Evolutionary conservation across 176 grass and related monocot genomes (phyloP), one percentile per base, ranked within the genome.

Genomic region (Aegilops longissima): DNA sequence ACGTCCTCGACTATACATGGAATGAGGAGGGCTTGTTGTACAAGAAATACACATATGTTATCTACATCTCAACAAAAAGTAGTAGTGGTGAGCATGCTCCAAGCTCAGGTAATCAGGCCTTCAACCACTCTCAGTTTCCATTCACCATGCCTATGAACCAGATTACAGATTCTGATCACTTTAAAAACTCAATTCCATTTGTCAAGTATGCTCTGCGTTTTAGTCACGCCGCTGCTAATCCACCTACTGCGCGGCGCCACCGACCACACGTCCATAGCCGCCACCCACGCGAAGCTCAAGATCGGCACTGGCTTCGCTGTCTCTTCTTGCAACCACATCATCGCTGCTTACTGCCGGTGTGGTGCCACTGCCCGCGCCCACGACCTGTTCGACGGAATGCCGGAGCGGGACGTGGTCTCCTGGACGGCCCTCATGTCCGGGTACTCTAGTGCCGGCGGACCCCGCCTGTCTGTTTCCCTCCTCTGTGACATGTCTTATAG

Each of bases 341-440:
- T 97, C 74, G 77, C 70, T 82, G 89, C 25, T 89, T 96, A n/a
- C 91, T 39, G 86, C 23, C 59, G 94, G 35, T 76, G 91, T 14
- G 78, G 86, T 36, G 78, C 89, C 17, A 47, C 52, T 16, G 8
- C 40, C 9, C 7, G 24, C 40, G 94, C 94, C 11, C 42, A 12
- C 3, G 2, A 75, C 27, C 54, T 96, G 91, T 90, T 96, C 35
- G 91, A 92, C 31, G 85, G 87, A 84, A 93, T 93, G 85, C 82
- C 0, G 17, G 27, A 70, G 4, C 76, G 40, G 18, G 87, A 96
- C 20, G 87, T 92, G 1, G 36, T 96, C 8, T 88, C 94, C 70
- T 96, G 94, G 89, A 96, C 91, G 17, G 89, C 91, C 36, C 85
- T 96, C 52, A 92, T 96, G 84, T 86, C 94, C 3, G 94, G 94